phyloP scores from a whole-genome alignment of 2,329 filamentous ascomycete species.

The Neopestalotiopsis rosae region DNA sequence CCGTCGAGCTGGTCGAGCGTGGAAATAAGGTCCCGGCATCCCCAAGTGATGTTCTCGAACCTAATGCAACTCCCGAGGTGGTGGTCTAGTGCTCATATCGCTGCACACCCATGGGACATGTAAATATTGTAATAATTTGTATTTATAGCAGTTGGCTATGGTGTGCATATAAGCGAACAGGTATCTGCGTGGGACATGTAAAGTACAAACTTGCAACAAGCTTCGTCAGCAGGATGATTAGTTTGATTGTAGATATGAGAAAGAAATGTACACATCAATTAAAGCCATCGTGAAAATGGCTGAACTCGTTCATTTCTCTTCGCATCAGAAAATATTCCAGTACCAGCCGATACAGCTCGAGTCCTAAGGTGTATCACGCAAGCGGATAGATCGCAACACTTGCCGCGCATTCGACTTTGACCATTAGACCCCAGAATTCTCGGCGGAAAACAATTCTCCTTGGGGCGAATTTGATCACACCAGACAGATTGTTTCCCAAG shows the following conservation, averaged over 20 bases:
- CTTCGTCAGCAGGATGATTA: not conserved
- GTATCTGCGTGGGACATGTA: not conserved
- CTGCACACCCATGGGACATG: not conserved
- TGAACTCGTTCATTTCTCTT: not conserved
- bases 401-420: too few relatives aligned
- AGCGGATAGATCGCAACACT: too few relatives aligned
- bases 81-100: not conserved
- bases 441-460: too few relatives aligned
- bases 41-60: not conserved
- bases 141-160: not conserved
- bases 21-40: not conserved
- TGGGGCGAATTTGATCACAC: too few relatives aligned
- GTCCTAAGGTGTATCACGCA: too few relatives aligned
- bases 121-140: not conserved
- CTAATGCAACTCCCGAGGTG: not conserved
- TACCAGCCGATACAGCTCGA: too few relatives aligned
- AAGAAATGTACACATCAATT: not conserved
- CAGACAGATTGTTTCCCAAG: too few relatives aligned
- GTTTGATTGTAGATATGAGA: not conserved
- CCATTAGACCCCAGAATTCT: too few relatives aligned
- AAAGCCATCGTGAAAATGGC: not conserved
- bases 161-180: not conserved
- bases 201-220: not conserved
- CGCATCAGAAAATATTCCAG: too few relatives aligned
- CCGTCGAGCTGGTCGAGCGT: conserved; percentile 38